phyloP scores from a whole-genome alignment of 2,329 filamentous ascomycete genomes.

The Penicillium polonicum region DNA sequence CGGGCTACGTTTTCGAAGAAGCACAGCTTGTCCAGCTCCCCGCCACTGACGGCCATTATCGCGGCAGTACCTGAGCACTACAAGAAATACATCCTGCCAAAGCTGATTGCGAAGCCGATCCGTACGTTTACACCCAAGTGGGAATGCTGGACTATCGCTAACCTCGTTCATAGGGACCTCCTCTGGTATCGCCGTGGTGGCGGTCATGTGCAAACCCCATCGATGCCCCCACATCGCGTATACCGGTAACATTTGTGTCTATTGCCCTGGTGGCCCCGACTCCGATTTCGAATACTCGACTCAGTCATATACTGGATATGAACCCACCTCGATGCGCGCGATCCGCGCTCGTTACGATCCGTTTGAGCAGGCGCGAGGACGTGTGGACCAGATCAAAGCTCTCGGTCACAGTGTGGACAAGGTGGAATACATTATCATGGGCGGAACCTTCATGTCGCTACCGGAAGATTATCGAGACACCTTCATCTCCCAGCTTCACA shows the following conservation, averaged over 20 bases:
- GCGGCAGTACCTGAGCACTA: constrained; percentile 98
- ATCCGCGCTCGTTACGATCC: constrained; percentile 96
- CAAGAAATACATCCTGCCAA: constrained; percentile 97
- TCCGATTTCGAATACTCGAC: constrained; percentile 99
- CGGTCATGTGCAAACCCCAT: constrained; percentile 99
- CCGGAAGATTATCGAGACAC: constrained; percentile 84
- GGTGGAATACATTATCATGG: constrained; percentile 99
- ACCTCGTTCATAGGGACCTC: constrained; percentile 68
- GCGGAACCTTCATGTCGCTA: constrained; percentile 97
- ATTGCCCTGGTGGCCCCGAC: constrained; percentile 95
- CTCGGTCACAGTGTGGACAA: constrained; percentile 97
- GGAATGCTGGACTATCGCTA: constrained; percentile 4
- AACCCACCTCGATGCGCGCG: constrained; percentile 96
- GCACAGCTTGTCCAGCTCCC: constrained; percentile 82
- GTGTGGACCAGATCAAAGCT: constrained; percentile 94
- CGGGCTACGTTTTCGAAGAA: constrained; percentile 88
- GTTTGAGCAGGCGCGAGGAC: constrained; percentile 92
- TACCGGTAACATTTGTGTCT: constrained; percentile 98
- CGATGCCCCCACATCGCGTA: constrained; percentile 97
- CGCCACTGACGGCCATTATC: constrained; percentile 93
- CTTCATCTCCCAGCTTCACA: constrained; percentile 94
- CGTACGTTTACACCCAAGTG: constrained; percentile 51
- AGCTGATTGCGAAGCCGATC: constrained; percentile 95
- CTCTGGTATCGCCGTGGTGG: constrained; percentile 94
- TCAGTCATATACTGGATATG: constrained; percentile 97